Evolutionary conservation across 805 yeast genomes (phyloP).

Genomic region (Naumovozyma dairenensis): DNA sequence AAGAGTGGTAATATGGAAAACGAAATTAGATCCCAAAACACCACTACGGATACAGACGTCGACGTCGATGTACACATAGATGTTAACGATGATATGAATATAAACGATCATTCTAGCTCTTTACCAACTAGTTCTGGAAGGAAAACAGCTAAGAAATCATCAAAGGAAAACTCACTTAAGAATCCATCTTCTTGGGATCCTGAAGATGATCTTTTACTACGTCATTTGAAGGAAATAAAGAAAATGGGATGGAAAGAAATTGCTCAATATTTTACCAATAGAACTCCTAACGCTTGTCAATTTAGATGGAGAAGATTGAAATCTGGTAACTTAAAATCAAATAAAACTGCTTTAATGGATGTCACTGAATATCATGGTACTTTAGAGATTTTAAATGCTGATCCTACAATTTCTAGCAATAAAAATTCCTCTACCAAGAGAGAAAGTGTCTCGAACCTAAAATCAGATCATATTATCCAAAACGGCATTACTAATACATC

Average conservation of each 20-base stretch:
- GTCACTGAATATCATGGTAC: constrained; percentile 14
- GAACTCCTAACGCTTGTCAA: constrained; percentile 86
- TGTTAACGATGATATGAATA: no score
- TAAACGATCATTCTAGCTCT: no score
- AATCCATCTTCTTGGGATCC: constrained; percentile 67
- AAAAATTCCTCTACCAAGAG: constrained; percentile 1
- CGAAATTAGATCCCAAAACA: no score
- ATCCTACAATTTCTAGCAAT: neutral
- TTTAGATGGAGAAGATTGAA: constrained; percentile 76
- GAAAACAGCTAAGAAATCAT: constrained; percentile 2
- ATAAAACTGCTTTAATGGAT: constrained; percentile 21
- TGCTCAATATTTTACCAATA: constrained; percentile 61
- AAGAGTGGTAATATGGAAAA: no score
- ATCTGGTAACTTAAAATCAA: constrained; percentile 33
- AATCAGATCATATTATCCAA: neutral
- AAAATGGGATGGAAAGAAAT: constrained; percentile 88
- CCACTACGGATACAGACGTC: no score
- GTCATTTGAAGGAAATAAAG: constrained; percentile 72
- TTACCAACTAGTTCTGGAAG: no score
- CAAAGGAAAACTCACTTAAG: neutral
- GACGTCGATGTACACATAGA: no score
- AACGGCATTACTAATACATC: neutral
- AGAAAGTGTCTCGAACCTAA: no score
- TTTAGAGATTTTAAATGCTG: constrained; percentile 7
- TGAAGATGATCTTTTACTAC: constrained; percentile 58